These are phyloP conservation scores for Microdochium nivale DNA, from an alignment of 2,329 filamentous ascomycete genomes.

Conservation along the genomic window DNA sequence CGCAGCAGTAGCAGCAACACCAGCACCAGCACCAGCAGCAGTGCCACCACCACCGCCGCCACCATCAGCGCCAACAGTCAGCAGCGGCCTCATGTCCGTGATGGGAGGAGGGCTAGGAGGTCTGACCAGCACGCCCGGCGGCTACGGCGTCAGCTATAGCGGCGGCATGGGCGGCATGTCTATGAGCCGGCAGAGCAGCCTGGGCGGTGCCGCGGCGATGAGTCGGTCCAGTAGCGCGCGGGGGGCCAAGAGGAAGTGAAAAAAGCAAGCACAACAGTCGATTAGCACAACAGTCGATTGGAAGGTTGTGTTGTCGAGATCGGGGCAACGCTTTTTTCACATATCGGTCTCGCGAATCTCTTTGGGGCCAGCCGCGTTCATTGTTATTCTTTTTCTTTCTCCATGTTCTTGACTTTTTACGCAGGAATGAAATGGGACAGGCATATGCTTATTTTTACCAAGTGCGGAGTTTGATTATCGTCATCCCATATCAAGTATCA, in stretches of 20 bases:
- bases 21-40: no score
- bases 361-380: no score
- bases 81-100: slow-evolving; percentile 6
- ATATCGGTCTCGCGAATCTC: no score
- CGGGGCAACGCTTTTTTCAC: not conserved
- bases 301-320: not conserved
- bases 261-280: not conserved
- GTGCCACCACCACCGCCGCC: no score
- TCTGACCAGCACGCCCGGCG: slow-evolving; percentile 16
- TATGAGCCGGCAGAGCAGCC: slow-evolving; percentile 48
- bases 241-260: slow-evolving; percentile 23
- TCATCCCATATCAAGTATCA: no score
- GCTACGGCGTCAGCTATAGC: no score
- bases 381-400: no score
- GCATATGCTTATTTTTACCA: no score
- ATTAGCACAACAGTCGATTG: not conserved
- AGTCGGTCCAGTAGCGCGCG: slow-evolving; percentile 43
- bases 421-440: no score
- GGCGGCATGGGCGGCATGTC: slow-evolving; percentile 22
- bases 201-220: slow-evolving; percentile 47
- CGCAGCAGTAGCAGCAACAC: no score
- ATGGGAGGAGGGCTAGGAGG: slow-evolving; percentile 5
- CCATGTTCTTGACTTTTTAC: no score
- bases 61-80: not conserved
- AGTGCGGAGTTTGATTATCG: no score